Percentiles rank a stretch among this genome's conserved stretches.
Evolutionary conservation across 1,284 basidiomycete genomes (phyloP).

Genomic region (Peniophora sp.): DNA sequence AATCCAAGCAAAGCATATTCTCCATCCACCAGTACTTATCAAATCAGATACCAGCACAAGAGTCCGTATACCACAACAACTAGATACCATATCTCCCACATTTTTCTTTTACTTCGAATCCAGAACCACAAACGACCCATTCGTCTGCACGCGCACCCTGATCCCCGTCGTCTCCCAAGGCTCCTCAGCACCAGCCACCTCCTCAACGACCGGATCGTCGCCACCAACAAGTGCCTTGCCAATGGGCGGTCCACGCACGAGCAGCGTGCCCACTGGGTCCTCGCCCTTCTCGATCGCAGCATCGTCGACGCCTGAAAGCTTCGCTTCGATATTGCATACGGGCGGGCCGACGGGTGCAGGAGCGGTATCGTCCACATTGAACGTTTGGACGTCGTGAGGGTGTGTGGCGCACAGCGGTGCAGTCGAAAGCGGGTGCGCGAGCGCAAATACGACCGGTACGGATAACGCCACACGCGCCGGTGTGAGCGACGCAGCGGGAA

Average conservation of each 20-base stretch:
- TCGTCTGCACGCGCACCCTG: constrained; percentile 44
- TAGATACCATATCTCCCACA: background rate
- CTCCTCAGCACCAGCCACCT: constrained; percentile 22
- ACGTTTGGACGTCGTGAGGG: constrained; percentile 67
- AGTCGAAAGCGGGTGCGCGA: constrained; percentile 50
- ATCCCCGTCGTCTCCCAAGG: constrained; percentile 45
- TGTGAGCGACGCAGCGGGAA: constrained; percentile 36
- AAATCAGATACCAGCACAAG: background rate
- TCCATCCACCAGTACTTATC: too few species aligned
- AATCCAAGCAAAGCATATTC: too few species aligned
- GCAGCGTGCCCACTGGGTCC: constrained; percentile 23
- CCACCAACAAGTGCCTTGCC: constrained; percentile 39
- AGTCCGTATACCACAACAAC: background rate
- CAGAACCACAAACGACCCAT: constrained; percentile 49
- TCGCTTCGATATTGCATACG: constrained; percentile 65
- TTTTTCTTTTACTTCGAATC: constrained; percentile 5
- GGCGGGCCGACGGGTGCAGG: constrained; percentile 64
- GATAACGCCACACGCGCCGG: constrained; percentile 64
- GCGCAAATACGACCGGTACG: constrained; percentile 57
- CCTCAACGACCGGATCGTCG: constrained; percentile 28
- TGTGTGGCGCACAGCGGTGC: constrained; percentile 70
- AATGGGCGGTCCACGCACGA: constrained; percentile 39
- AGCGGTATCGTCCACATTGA: constrained; percentile 31
- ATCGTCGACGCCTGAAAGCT: constrained; percentile 58
- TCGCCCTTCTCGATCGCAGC: constrained; percentile 49